Evolutionary conservation across 2,329 filamentous ascomycete genomes (phyloP), one percentile per base, ranked within the genome.

Genomic region (Aspergillus versicolor): DNA sequence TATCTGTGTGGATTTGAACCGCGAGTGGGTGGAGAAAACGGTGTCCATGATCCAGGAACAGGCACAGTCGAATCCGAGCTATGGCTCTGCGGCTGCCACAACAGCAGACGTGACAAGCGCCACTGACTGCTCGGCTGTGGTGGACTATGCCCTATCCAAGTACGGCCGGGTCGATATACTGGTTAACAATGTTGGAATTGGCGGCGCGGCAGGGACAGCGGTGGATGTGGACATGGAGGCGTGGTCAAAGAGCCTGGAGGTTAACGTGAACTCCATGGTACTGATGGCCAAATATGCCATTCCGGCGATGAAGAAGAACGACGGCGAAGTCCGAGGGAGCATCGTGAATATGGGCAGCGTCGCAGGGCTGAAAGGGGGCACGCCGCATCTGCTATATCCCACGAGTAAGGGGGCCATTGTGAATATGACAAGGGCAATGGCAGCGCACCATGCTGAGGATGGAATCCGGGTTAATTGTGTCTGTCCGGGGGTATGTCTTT

Each of bases 221-320:
- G 76, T 84, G 2, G 81, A 85, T 0, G 81, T 88, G 0, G 83
- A 88, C 63, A 81, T 86, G 76, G 77, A 69, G 0, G 75, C 77
- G 11, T 89, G 84, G 84, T 75, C 80, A 0, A 77, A 76, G 50
- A 79, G 81, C 0, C 76, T 89, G 54, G 78, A 85, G 44, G 73
- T 88, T 46, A 89, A 89, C 63, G 83, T 89, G 4, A 80, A 79
- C 4, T 85, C 82, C 63, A 88, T 88, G 85, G 81, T 88, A 30
- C 75, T 82, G 54, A 88, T 88, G 84, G 75, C 77, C 17, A 86
- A 87, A 63, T 81, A 83, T 62, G 80, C 80, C 0, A 81, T 89
- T 30, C 86, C 85, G 0, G 80, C 74, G 3, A 88, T 88, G 85
- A 60, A 62, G 22, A 77, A 75, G 54, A 86, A 87, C 54, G 72